Evolutionary conservation across 1,284 basidiomycete species (phyloP), one percentile per base, ranked within the genome.

Genomic region (Cryptococcus wingfieldii): DNA sequence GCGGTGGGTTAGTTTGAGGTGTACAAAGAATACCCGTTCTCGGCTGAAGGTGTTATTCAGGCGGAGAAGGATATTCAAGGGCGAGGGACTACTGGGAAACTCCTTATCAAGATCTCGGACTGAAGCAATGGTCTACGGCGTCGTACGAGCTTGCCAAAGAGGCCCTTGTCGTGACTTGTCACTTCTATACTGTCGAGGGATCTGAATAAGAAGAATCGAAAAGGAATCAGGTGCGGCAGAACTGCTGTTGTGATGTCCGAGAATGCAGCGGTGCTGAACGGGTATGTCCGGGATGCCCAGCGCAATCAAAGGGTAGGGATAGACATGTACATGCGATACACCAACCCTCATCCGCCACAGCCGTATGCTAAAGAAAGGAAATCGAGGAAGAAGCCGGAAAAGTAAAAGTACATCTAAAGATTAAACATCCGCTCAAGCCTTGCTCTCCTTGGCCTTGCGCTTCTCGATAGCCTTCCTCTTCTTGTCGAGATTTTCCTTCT

Each of bases 31-130:
- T 98, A 96, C 65, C 83, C 83, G 0, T 92, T 98, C 77, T 86
- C 87, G 0, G 83, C 84, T 0, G 87, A 94, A 56, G 92, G 90
- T 0, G 83, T 88, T 6, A 81, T 79, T 59, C 81, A 87, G 63
- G 86, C 91, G 0, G 93, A 98, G 66, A 80, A 71, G 3, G 93
- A 96, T 70, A 81, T 97, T 58, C 82, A 82, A 0, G 79, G 83
- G n/a, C 85, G 91, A 46, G 85, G 83, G 70, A 90, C 90, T 18
- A 83, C 82, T 3, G 92, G 92, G 7, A 96, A 95, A 73, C 72
- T 95, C 62, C 64, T 95, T 49, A 80, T 94, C 67, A 88, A 88
- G 68, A 79, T 88, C 23, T 59, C 61, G 25, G 55, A 62, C 19
- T 54, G 56, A 46, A 39, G 16, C 28, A 27, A 19, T 19, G 2